Base-by-base conservation (phyloP, 345 rosid species). In the Nasturtium officinale region DNA sequence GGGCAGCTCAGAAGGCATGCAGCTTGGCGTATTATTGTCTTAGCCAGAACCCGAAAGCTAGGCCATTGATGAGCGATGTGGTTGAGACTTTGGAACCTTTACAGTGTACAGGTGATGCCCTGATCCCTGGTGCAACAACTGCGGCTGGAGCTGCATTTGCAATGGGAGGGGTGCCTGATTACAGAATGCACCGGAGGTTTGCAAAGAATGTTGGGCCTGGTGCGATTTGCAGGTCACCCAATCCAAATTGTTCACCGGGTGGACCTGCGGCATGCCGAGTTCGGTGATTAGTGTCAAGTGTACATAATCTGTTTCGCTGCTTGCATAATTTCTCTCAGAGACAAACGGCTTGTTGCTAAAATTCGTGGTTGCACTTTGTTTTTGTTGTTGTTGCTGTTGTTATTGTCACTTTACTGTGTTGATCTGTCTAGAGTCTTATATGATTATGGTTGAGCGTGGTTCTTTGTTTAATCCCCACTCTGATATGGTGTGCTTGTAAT, bases 21-120 rank as follows among this genome's bases (percentile, higher is more conserved):
- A 91, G 96, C 82, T 78, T 94, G 84, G 98, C 97, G 1, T 91
- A 88, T 79, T 91, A 91, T 69, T 91, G 97, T 81, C 83, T 91
- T 55, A 91, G 96, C 83, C 98, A 88, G 78, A 94, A 94, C 79
- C 97, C 97, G 2, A 94, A 94, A 82, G 98, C 98, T 38, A 89
- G 97, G 74, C 98, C 98, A 29, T 73, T 94, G 69, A 93, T 90
- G 98, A 89, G 97, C 35, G 98, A 94, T 53, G 97, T 93, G 50
- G 98, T 91, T 17, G 96, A 94, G 82, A 91, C 98, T 53, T 56
- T 94, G 81, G 96, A 89, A 78, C 96, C 99, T 69, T 78, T 88
- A 75, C 97, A 94, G 75, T 86, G 88, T 61, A 74, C 80, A 38
- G 69, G 69, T 30, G 87, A 84, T 52, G 68, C 82, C 66, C 58